These are phyloP conservation scores for Pouteria campechiana DNA, from an alignment of 179 eudicot species.

Conservation along the genomic window DNA sequence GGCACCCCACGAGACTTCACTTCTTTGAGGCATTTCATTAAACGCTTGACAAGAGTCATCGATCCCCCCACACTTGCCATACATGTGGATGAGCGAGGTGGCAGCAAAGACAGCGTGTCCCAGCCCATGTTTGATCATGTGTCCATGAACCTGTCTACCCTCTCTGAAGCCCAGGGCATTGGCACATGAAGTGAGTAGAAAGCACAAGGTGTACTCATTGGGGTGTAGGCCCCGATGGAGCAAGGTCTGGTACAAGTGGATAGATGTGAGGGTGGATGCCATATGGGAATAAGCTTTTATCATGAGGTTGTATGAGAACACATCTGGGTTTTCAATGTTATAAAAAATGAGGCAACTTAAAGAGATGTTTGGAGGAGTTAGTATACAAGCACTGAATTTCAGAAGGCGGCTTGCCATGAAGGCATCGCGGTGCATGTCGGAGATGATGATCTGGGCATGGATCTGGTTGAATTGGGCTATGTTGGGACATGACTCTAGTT, in stretches of 20 bases:
- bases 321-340: too few relatives aligned
- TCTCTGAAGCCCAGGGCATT: constrained; percentile 2
- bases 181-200: constrained; percentile 11
- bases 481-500: too few relatives aligned
- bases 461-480: too few relatives aligned
- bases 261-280: neutral
- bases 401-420: too few relatives aligned
- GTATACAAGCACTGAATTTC: too few relatives aligned
- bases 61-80: neutral
- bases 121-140: constrained; percentile 4
- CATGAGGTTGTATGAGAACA: constrained; percentile 7
- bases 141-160: constrained; percentile 13
- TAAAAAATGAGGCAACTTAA: too few relatives aligned
- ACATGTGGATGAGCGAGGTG: constrained; percentile 10
- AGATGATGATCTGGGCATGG: too few relatives aligned
- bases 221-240: constrained; percentile 2
- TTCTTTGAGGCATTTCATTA: constrained; percentile 4
- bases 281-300: constrained; percentile 8
- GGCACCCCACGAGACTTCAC: constrained; percentile 10
- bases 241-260: constrained; percentile 1
- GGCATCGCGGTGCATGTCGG: too few relatives aligned
- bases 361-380: too few relatives aligned
- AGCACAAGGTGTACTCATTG: constrained; percentile 9
- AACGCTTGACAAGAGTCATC: constrained; percentile 2
- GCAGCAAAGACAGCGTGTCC: neutral